Evolutionary conservation across 371 early-diverging fungal species (phyloP).

Genomic region (Blakeslea trispora): DNA sequence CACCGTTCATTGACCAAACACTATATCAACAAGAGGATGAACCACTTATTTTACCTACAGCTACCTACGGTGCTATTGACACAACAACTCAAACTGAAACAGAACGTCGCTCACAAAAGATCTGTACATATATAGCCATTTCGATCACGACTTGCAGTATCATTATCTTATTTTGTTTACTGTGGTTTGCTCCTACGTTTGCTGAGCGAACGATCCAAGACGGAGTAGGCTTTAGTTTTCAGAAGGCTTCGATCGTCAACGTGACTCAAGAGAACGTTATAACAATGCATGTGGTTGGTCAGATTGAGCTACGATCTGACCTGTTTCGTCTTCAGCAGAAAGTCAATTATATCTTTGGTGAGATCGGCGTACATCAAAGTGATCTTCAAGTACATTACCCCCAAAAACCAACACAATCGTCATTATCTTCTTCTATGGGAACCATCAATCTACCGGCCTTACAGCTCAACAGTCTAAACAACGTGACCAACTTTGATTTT

Average conservation of each 20-base stretch:
- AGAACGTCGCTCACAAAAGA: conserved; percentile 5
- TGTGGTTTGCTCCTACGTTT: conserved; percentile 47
- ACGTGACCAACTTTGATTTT: conserved; percentile 40
- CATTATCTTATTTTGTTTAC: conserved; percentile 12
- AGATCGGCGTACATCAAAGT: conserved; percentile 22
- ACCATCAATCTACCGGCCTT: conserved; percentile 39
- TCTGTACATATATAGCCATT: conserved; percentile 23
- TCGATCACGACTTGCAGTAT: conserved; percentile 8
- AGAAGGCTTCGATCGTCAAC: conserved; percentile 42
- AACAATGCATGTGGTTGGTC: conserved; percentile 43
- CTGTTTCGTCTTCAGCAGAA: conserved; percentile 26
- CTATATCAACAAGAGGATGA: background rate
- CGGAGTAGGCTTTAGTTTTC: conserved; percentile 31
- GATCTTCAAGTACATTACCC: conserved; percentile 24
- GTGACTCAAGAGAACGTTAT: conserved; percentile 32
- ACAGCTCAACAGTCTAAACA: conserved; percentile 16
- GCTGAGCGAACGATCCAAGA: conserved; percentile 44
- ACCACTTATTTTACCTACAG: conserved; percentile 1
- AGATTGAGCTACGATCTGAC: conserved; percentile 27
- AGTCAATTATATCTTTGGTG: conserved; percentile 32
- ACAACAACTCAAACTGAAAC: background rate
- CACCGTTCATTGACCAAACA: background rate
- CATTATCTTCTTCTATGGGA: conserved; percentile 24
- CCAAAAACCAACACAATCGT: background rate
- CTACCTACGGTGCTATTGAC: conserved; percentile 6